A percentile compares a stretch with the other conserved stretches of the same genome.
phyloP scores from a whole-genome alignment of 768 basidiomycete genomes.

The Mycena floridula region DNA sequence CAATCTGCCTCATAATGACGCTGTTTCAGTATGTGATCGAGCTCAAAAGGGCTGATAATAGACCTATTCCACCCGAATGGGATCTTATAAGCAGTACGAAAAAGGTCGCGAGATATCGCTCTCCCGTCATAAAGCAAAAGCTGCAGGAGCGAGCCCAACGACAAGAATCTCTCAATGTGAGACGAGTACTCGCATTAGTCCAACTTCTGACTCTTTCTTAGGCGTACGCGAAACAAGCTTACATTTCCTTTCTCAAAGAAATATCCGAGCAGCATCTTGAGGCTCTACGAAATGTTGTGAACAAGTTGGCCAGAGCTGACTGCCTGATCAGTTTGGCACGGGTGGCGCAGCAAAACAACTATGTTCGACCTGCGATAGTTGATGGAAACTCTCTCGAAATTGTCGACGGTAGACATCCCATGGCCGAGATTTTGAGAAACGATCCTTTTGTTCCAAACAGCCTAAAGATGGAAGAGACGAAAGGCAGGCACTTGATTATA shows the following conservation, averaged over 20 bases:
- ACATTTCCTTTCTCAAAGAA: slow-evolving; percentile 59
- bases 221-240: slow-evolving; percentile 61
- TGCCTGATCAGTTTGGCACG: slow-evolving; percentile 82
- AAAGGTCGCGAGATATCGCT: slow-evolving; percentile 63
- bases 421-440: slow-evolving; percentile 73
- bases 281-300: slow-evolving; percentile 65
- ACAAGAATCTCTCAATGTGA: slow-evolving; percentile 59
- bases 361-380: slow-evolving; percentile 72
- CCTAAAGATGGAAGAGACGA: slow-evolving; percentile 52
- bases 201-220: slow-evolving; percentile 13
- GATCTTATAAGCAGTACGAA: slow-evolving; percentile 60
- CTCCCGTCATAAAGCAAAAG: slow-evolving; percentile 56
- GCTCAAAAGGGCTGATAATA: slow-evolving; percentile 51
- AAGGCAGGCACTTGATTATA: slow-evolving; percentile 67
- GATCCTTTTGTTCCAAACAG: slow-evolving; percentile 88
- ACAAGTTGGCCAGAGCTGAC: slow-evolving; percentile 79
- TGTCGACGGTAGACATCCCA: slow-evolving; percentile 84
- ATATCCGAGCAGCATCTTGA: slow-evolving; percentile 66
- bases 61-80: slow-evolving; percentile 54
- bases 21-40: slow-evolving; percentile 68
- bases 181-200: background rate
- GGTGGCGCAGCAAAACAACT: slow-evolving; percentile 70
- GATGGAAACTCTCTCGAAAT: slow-evolving; percentile 68
- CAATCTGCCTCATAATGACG: too few species aligned
- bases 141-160: slow-evolving; percentile 70